These are phyloP conservation scores for Tylopilus subfusipes DNA, from an alignment of 768 basidiomycete species.

Conservation along the genomic window DNA sequence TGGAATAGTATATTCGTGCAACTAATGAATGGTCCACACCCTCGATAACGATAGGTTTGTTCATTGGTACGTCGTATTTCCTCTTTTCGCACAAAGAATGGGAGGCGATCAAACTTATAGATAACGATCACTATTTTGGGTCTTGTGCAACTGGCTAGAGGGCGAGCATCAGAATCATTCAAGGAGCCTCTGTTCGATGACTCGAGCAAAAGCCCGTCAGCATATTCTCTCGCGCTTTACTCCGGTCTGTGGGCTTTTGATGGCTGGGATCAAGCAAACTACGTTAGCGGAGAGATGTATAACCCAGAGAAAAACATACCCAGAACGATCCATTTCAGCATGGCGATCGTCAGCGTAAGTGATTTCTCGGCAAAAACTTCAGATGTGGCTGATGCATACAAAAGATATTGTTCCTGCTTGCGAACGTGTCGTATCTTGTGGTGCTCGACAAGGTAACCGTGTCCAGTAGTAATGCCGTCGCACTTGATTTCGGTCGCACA, in stretches of 20 bases:
- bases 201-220: constrained; percentile 73
- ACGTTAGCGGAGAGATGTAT: constrained; percentile 84
- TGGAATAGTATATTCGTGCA: neutral
- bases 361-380: neutral
- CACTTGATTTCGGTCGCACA: constrained; percentile 86
- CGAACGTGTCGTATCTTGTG: constrained; percentile 89
- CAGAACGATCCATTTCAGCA: constrained; percentile 84
- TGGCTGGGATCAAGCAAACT: constrained; percentile 94
- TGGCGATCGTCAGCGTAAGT: constrained; percentile 73
- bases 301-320: constrained; percentile 85
- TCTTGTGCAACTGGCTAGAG: constrained; percentile 68
- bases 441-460: constrained; percentile 82
- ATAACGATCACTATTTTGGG: constrained; percentile 75
- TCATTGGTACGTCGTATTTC: constrained; percentile 52
- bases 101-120: constrained; percentile 32
- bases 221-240: constrained; percentile 91
- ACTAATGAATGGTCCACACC: neutral
- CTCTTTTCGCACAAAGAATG: neutral
- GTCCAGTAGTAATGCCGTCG: constrained; percentile 79
- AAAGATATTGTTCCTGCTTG: constrained; percentile 71
- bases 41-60: constrained; percentile 42
- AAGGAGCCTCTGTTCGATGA: constrained; percentile 64
- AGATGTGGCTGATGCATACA: neutral
- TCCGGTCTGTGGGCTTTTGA: constrained; percentile 95
- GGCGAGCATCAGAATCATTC: constrained; percentile 67